These are phyloP conservation scores for Angophora floribunda DNA, from an alignment of 345 rosid species.

Conservation along the genomic window DNA sequence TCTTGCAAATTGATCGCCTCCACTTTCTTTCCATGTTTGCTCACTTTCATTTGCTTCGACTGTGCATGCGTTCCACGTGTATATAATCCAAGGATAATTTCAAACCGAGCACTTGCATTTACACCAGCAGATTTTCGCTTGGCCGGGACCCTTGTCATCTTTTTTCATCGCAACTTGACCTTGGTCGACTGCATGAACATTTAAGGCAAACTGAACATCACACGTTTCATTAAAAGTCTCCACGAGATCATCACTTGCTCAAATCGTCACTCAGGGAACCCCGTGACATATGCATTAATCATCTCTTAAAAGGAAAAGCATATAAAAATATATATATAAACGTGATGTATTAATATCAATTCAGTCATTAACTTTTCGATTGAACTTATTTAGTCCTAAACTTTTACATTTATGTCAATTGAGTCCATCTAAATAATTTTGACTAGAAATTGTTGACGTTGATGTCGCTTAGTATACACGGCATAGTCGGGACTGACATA, in stretches of 20 bases:
- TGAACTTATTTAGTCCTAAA: rapidly evolving
- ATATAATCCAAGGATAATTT: neutral
- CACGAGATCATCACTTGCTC: neutral
- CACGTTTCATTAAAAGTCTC: neutral
- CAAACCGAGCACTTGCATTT: neutral
- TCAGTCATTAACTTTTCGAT: too few species aligned
- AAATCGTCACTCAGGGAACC: neutral
- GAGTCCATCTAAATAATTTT: rapidly evolving
- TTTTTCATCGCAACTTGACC: neutral
- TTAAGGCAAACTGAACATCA: neutral
- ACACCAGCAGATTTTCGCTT: neutral
- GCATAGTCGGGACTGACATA: rapidly evolving
- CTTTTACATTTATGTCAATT: rapidly evolving
- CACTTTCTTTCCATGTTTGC: neutral
- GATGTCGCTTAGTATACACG: rapidly evolving
- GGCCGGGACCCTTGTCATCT: neutral
- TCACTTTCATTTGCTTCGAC: neutral
- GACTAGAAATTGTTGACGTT: rapidly evolving
- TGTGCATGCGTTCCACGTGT: neutral
- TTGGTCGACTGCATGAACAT: neutral
- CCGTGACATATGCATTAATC: neutral
- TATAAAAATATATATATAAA: too few species aligned
- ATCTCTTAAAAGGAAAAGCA: neutral
- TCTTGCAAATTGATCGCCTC: neutral
- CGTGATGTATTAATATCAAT: rapidly evolving